Base-by-base conservation (phyloP, 2,329 filamentous ascomycete genomes). In the Microsporum ferrugineum region DNA sequence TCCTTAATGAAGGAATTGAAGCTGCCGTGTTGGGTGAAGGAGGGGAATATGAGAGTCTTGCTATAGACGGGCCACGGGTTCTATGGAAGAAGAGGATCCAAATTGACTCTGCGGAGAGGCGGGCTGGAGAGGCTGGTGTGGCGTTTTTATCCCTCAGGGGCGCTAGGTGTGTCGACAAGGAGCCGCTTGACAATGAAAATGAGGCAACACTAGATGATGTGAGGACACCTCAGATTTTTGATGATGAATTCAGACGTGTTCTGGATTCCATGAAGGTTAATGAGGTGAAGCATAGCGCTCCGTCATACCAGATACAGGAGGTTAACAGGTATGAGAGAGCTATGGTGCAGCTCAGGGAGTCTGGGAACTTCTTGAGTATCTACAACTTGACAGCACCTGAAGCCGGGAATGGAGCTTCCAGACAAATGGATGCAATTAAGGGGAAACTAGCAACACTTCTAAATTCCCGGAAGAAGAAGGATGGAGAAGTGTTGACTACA, bases 11-110 rank as follows among this genome's bases (percentile, higher is more conserved):
- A 76, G 80, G 63, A 77, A 76, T 68, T 77, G 82, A 63, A 76
- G 90, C 88, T 0, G 88, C 88, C 6, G 84, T 91, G 7, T 76
- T 97, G 17, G 94, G 94, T 0, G 94, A 97, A 72, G 94, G 94
- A 4, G 94, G 94, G 2, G 94, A 97, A 77, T 97, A 95, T 73
- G 94, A 97, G 80, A 97, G 91, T 34, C 77, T 97, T 59, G 90
- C 94, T 51, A 70, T 97, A 39, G 84, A 91, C 73, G 94, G 92
- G 8, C 92, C 92, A 6, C 68, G 70, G 0, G 76, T 77, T 57
- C 72, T 96, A 63, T 96, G 94, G 80, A 87, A 82, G 74, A 82
- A 80, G 65, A 82, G 79, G 58, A 87, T 97, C 64, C 76, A 79
- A 47, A 77, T 96, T 36, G 76, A 75, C 0, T 80, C 83, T 1